Evolutionary conservation across 768 basidiomycete genomes (phyloP), one percentile per base, ranked within the genome.

Genomic region (Tulasnella sp.): DNA sequence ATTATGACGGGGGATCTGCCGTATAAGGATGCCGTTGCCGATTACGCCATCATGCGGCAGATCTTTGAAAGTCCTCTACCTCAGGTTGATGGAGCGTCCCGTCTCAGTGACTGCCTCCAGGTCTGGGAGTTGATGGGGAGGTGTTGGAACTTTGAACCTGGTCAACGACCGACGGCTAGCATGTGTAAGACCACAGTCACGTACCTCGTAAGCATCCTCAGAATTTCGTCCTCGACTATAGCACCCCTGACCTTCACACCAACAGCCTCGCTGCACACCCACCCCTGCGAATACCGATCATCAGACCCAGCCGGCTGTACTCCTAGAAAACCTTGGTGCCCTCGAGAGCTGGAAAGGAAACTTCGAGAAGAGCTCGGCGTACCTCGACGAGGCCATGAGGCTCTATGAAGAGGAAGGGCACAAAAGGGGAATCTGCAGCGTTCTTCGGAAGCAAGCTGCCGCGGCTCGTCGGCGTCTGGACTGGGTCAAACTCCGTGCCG

Each of bases 291-390:
- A 9, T 24, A 18, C 24, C 24, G 5, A 28, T 12, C 24, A 31
- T 28, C 60, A 31, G 60, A 64, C n/a, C 20, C 60, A 24, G 6
- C 31, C 60, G 31, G n/a, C 60, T 31, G n/a, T 2, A 31, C 60
- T 64, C 1, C n/a, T 64, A 1, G n/a, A 64, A 9, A 64, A n/a
- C 31, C 31, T 64, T 7, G 60, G 60, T 24, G 20, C 28, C 60
- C 60, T 64, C 28, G 60, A 64, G 60, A 64, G 31, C 9, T 64
- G 60, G 60, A 64, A 64, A 31, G 60, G 60, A 64, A 64, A 64
- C 12, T 7, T 24, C 16, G 24, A 7, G 8, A 24, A 28, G 31
- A 64, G 60, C 60, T 64, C 24, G 5, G 6, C 28, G 12, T 64
- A 64, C 24, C n/a, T 64, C 31, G 24, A 31, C 28, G 28, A 31